Base-by-base conservation (phyloP, 169 alveolate species). In the Plasmodium gaboni region DNA sequence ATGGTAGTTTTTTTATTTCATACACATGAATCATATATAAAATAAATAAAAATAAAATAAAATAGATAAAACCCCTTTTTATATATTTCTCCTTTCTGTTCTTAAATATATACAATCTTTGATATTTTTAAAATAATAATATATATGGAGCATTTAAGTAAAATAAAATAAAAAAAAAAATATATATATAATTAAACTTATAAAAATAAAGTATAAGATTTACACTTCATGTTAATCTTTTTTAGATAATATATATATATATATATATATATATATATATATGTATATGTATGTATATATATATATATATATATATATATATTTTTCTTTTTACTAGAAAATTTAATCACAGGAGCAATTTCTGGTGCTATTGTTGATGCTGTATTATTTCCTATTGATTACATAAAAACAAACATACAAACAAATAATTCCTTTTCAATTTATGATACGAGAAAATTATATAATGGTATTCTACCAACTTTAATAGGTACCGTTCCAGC, bases 331-430 rank as follows among this genome's bases (percentile, higher is more conserved):
- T 72, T 67, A 60, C 44, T 61, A 94, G 96, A 78, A 19, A 94
- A 94, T 68, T 93, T 94, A 73, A 72, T 94, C 13, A 90, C 95
- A 71, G 97, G 97, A 12, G 97, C 96, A 28, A 10, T 94, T 44
- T 94, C 97, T n/a, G 97, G 97, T 9, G 57, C 94, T 22, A 88
- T 71, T 48, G 93, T 94, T 42, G 97, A 95, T 44, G 72, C 88
- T 26, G 89, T 93, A n/a, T 71, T 92, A 50, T 95, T 94, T 74
- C 96, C 97, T 50, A 76, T 95, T 65, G 96, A 95, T 71, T 89
- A 93, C 46, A 60, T 95, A 32, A 95, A 95, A 93, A 95, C 97
- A 44, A 88, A 94, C 22, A 67, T 71, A 32, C 97, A 94, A 53
- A 91, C 92, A 42, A 83, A 92, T 63, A 63, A 63, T 12, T 2